These are phyloP conservation scores for Pulveroboletus ravenelii DNA, from an alignment of 768 basidiomycete species.

Conservation along the genomic window DNA sequence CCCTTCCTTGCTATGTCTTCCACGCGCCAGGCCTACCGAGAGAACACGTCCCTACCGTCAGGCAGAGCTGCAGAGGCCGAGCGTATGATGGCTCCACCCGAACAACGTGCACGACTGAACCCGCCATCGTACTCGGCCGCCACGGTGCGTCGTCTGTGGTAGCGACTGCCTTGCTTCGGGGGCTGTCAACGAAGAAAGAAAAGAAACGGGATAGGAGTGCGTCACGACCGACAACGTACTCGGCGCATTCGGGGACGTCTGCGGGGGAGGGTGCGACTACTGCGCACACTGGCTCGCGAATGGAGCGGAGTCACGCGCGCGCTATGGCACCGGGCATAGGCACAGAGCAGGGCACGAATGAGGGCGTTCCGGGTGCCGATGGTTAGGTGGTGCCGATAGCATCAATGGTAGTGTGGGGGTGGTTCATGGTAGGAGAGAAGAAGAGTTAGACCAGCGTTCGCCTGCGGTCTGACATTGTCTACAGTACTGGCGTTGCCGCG, in stretches of 20 bases:
- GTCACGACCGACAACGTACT: slow-evolving; percentile 8
- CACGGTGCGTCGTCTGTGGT: neutral
- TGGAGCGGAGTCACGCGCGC: neutral
- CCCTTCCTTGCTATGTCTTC: slow-evolving; percentile 19
- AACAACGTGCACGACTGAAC: slow-evolving; percentile 19
- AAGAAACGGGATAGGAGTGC: neutral
- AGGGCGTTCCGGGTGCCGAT: neutral
- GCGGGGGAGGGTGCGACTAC: neutral
- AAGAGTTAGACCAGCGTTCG: neutral
- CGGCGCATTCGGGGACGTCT: slow-evolving; percentile 7
- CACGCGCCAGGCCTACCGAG: neutral
- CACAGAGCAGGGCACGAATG: neutral
- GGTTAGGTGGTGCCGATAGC: neutral
- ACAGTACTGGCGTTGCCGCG: slow-evolving; percentile 6
- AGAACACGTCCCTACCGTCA: neutral
- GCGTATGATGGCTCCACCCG: neutral
- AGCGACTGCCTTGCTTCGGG: neutral
- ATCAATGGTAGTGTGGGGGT: neutral
- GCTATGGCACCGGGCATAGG: neutral
- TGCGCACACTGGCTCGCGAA: neutral
- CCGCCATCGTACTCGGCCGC: slow-evolving; percentile 25
- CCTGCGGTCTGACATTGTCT: slow-evolving; percentile 6
- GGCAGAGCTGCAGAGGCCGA: slow-evolving; percentile 7
- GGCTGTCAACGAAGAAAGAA: neutral
- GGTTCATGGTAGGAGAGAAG: no score